A percentile compares a stretch with the other conserved stretches of the same genome.
These are phyloP conservation scores for Austroboletus rostrupii DNA, from an alignment of 1,284 basidiomycete species.

Conservation along the genomic window DNA sequence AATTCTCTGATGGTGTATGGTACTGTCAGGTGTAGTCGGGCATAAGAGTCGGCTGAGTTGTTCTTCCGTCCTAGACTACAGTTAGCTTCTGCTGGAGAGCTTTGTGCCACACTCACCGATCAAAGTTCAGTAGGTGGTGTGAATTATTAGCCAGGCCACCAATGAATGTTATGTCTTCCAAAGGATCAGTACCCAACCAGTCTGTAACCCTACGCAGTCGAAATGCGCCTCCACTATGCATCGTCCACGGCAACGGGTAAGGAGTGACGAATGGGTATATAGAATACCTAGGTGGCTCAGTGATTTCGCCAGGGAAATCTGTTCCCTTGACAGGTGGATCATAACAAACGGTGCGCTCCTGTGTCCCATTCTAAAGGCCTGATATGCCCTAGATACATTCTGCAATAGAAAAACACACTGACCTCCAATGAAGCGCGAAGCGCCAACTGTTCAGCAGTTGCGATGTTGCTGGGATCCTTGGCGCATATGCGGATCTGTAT, in stretches of 20 bases:
- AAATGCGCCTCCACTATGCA: conserved; percentile 44
- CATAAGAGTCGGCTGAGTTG: conserved; percentile 15
- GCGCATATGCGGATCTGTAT: conserved; percentile 54
- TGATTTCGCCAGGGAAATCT: conserved; percentile 25
- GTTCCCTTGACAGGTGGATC: conserved; percentile 33
- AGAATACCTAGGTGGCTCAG: conserved; percentile 42
- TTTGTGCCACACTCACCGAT: conserved; percentile 25
- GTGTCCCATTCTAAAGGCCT: conserved; percentile 14
- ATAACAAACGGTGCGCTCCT: conserved; percentile 31
- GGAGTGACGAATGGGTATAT: conserved; percentile 61
- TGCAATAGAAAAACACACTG: conserved; percentile 12
- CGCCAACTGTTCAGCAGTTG: conserved; percentile 49
- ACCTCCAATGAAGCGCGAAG: conserved; percentile 53
- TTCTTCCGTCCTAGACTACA: conserved; percentile 12
- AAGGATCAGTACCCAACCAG: conserved; percentile 42
- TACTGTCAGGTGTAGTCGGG: not conserved
- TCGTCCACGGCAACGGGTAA: conserved; percentile 45
- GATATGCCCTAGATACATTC: not conserved
- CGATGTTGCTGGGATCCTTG: conserved; percentile 38
- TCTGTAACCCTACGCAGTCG: conserved; percentile 58
- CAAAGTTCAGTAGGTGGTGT: conserved; percentile 31
- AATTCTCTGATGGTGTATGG: conserved; percentile 13
- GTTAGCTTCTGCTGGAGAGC: conserved; percentile 12
- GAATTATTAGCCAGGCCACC: conserved; percentile 36
- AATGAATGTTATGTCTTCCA: conserved; percentile 34